A percentile compares a stretch with the other conserved stretches of the same genome.
These are phyloP conservation scores for Geotrichum histeridarum DNA, from an alignment of 1,139 yeast genomes.

Conservation along the genomic window DNA sequence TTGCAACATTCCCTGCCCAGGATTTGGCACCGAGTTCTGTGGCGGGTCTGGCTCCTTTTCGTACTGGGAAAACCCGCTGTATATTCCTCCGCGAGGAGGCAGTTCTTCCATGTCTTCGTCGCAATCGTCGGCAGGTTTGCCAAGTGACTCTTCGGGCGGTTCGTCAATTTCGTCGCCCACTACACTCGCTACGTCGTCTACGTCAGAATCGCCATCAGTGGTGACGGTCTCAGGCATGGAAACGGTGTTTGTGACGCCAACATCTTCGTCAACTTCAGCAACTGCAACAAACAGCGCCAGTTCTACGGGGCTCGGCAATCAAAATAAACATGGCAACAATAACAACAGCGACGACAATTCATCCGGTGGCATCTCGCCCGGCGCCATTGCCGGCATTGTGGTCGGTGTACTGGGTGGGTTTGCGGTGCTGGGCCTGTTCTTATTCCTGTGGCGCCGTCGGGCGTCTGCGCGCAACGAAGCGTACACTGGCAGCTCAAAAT, in stretches of 20 bases:
- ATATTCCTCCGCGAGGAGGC: slow-evolving; percentile 20
- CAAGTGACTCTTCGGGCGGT: slow-evolving; percentile 18
- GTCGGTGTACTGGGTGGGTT: slow-evolving; percentile 35
- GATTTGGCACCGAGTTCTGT: slow-evolving; percentile 15
- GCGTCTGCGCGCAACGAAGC: slow-evolving; percentile 38
- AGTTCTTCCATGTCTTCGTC: slow-evolving; percentile 8
- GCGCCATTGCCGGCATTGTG: slow-evolving; percentile 36
- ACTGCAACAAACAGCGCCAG: slow-evolving; percentile 2
- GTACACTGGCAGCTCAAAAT: slow-evolving; percentile 36
- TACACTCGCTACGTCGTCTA: slow-evolving; percentile 7
- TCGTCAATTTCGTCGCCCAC: slow-evolving; percentile 13
- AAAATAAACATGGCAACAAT: neutral
- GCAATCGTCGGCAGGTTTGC: slow-evolving; percentile 9
- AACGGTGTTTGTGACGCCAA: slow-evolving; percentile 12
- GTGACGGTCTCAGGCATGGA: slow-evolving; percentile 11
- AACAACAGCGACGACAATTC: slow-evolving; percentile 1
- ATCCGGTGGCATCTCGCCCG: slow-evolving; percentile 27
- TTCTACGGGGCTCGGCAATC: slow-evolving; percentile 6
- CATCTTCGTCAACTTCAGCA: slow-evolving; percentile 4
- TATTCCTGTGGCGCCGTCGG: slow-evolving; percentile 48
- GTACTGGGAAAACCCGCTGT: slow-evolving; percentile 20
- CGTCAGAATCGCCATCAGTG: slow-evolving; percentile 9
- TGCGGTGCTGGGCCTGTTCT: slow-evolving; percentile 42
- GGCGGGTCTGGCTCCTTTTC: slow-evolving; percentile 21
- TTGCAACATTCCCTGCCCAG: slow-evolving; percentile 47